Conservation (phyloP, 768 basidiomycete genomes). For the Naematelia aurantialba region DNA sequence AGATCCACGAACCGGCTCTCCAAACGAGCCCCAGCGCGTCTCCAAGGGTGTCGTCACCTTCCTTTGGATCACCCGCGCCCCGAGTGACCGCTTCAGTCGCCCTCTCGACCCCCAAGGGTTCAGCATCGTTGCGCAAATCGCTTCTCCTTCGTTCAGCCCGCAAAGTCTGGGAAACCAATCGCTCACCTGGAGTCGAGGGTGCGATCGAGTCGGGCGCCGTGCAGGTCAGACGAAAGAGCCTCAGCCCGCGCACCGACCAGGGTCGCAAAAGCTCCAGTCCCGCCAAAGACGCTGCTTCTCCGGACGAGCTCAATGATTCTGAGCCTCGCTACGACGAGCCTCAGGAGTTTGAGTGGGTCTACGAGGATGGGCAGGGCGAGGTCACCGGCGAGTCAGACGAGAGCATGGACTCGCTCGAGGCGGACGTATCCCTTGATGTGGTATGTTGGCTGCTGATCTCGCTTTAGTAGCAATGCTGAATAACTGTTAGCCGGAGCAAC, state of each 20-base stretch:
- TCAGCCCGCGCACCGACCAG: conserved; percentile 17
- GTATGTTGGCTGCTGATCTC: conserved; percentile 17
- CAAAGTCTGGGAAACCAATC: conserved; percentile 40
- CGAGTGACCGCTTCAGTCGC: conserved; percentile 27
- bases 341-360: conserved; percentile 20
- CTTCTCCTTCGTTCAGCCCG: conserved; percentile 43
- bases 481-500: not conserved
- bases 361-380: conserved; percentile 22
- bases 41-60: not conserved
- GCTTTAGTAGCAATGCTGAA: not conserved
- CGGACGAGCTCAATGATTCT: conserved; percentile 14
- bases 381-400: conserved; percentile 51
- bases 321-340: conserved; percentile 10
- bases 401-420: conserved; percentile 58
- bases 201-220: conserved; percentile 32
- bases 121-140: conserved; percentile 37
- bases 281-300: not conserved
- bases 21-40: not conserved
- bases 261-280: conserved; percentile 21
- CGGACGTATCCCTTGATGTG: conserved; percentile 36
- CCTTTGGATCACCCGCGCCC: not conserved
- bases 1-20: not conserved
- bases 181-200: conserved; percentile 29
- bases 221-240: conserved; percentile 29
- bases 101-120: conserved; percentile 30